Base-by-base conservation (phyloP, 495 filamentous ascomycete genomes). In the Sphaerosporella brunnea region DNA sequence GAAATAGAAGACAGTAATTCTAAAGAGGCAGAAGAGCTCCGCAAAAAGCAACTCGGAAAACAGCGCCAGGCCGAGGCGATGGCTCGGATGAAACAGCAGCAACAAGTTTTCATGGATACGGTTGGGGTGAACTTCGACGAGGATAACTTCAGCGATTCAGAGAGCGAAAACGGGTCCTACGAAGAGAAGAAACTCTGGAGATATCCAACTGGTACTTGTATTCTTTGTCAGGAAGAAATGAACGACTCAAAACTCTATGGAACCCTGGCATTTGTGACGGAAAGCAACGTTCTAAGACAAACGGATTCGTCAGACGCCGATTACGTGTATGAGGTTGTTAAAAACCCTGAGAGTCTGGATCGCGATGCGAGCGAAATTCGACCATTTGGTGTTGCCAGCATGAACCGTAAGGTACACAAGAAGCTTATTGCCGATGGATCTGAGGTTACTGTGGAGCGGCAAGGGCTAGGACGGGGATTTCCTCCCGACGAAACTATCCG, bases 71-170 rank as follows among this genome's bases (percentile, higher is more conserved):
- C 86, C 7, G 77, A 73, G 52, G 82, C 96, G 16, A 93, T 96
- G 86, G 88, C 86, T 1, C 83, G 93, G 60, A 93, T 96, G 67
- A 90, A 93, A 61, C 78, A 93, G 56, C 85, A 99, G 56, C 92
- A 96, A 58, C 85, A 92, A 63, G 84, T 74, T 53, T 96, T 96
- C 66, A 62, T 96, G 65, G 78, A 82, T 48, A 85, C 74, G 53
- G 84, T 93, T 60, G 80, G 79, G 24, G 50, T 52, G 34, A 53
- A 61, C 15, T 54, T 61, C 38, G 54, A 45, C 10, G 74, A 75
- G 26, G 70, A 93, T 53, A 80, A 93, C 59, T 93, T 86, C 78
- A 85, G 80, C 13, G 80, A 82, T 28, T 68, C 73, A 21, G 76
- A 79, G 36, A 75, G 81, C 40, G 62, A 69, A 3, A 74, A 79